phyloP scores from a whole-genome alignment of 306 rosid species.

The Vigna trinervia region DNA sequence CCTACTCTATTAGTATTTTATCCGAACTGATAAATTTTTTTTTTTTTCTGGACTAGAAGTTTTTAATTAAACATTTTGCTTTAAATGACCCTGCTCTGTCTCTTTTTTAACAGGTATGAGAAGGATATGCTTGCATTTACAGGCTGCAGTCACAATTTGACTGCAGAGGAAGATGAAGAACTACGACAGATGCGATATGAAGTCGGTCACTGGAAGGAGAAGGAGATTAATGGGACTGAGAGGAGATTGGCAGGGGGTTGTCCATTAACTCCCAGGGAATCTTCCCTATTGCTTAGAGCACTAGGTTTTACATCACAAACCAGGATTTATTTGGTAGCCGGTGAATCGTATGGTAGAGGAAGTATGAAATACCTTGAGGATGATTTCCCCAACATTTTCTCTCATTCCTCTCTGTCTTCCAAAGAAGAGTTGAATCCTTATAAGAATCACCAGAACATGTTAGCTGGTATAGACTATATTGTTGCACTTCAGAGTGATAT shows the following conservation, averaged over 20 bases:
- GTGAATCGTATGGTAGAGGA: slow-evolving; percentile 15
- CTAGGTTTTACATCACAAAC: slow-evolving; percentile 23
- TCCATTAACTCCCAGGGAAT: slow-evolving; percentile 25
- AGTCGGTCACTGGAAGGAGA: slow-evolving; percentile 32
- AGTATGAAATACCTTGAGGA: slow-evolving; percentile 29
- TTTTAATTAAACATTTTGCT: neutral
- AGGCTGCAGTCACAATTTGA: slow-evolving; percentile 31
- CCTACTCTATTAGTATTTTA: neutral
- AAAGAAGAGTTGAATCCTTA: slow-evolving; percentile 19
- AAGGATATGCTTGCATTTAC: slow-evolving; percentile 31
- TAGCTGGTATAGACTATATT: slow-evolving; percentile 21
- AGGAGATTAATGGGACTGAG: slow-evolving; percentile 29
- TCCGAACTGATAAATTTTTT: neutral
- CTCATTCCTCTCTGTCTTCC: slow-evolving; percentile 27
- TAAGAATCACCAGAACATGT: slow-evolving; percentile 22
- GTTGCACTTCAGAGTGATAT: slow-evolving; percentile 24
- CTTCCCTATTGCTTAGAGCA: slow-evolving; percentile 16
- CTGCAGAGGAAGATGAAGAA: slow-evolving; percentile 28
- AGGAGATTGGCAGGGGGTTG: slow-evolving; percentile 26
- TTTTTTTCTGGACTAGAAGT: neutral
- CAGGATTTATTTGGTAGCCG: slow-evolving; percentile 18
- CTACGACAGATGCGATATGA: slow-evolving; percentile 14
- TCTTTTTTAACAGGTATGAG: slow-evolving; percentile 12
- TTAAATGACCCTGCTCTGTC: neutral
- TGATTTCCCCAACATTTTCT: slow-evolving; percentile 27